phyloP scores from a whole-genome alignment of 331 rosid genomes.

The Prunus yedoensis region DNA sequence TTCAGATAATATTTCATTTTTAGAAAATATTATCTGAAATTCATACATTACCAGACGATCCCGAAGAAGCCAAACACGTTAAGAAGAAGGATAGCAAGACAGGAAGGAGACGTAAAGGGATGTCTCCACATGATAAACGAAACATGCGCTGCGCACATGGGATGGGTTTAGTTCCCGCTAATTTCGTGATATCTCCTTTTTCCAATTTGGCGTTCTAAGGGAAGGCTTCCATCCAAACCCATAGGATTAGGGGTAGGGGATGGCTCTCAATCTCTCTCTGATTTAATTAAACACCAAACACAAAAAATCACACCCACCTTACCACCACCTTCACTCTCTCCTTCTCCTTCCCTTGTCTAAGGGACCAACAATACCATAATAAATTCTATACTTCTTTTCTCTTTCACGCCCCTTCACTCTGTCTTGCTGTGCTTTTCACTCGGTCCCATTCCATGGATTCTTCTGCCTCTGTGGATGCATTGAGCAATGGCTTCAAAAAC shows the following conservation, averaged over 20 bases:
- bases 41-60: too few relatives aligned
- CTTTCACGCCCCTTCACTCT: background rate
- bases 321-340: too few relatives aligned
- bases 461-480: conserved; percentile 10
- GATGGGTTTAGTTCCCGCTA: conserved; percentile 14
- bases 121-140: background rate
- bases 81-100: background rate
- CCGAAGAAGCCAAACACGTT: too few relatives aligned
- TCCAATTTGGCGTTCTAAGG: background rate
- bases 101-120: background rate
- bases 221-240: conserved; percentile 1
- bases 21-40: too few relatives aligned
- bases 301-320: too few relatives aligned
- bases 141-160: background rate
- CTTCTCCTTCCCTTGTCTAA: too few relatives aligned
- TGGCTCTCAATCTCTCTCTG: too few relatives aligned
- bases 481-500: conserved; percentile 22
- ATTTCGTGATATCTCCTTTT: background rate
- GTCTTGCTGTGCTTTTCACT: background rate
- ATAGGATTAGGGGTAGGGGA: background rate
- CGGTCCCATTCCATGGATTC: conserved; percentile 17
- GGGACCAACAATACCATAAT: too few relatives aligned
- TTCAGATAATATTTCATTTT: too few relatives aligned
- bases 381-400: too few relatives aligned
- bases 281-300: background rate